A percentile compares a stretch with the other conserved stretches of the same genome.
phyloP scores from a whole-genome alignment of 1,284 basidiomycete species.

The Microbotryum scabiosae region DNA sequence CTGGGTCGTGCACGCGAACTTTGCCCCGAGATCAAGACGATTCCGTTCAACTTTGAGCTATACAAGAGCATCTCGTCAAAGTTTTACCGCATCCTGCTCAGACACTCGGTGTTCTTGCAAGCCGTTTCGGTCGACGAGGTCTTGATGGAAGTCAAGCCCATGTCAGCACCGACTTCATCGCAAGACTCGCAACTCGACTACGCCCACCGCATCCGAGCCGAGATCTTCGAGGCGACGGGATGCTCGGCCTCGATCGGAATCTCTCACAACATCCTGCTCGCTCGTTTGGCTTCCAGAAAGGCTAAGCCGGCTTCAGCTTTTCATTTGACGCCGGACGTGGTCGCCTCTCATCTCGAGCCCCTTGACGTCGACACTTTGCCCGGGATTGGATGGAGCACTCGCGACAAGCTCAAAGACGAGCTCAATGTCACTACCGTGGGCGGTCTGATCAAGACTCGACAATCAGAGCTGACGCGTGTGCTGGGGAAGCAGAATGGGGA shows the following conservation, averaged over 20 bases:
- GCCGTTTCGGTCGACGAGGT: conserved; percentile 96
- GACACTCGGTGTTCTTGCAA: conserved; percentile 80
- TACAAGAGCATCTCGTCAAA: conserved; percentile 42
- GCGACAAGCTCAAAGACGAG: conserved; percentile 55
- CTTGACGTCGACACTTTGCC: conserved; percentile 80
- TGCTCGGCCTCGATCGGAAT: conserved; percentile 82
- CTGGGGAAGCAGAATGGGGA: conserved; percentile 77
- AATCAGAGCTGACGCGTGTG: conserved; percentile 36
- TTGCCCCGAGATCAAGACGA: conserved; percentile 64
- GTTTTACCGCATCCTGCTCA: conserved; percentile 87
- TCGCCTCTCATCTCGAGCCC: conserved; percentile 56
- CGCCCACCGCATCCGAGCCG: conserved; percentile 68
- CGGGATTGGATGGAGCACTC: conserved; percentile 61
- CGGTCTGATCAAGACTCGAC: conserved; percentile 49
- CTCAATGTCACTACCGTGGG: conserved; percentile 65
- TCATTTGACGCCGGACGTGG: conserved; percentile 55
- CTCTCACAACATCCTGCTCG: conserved; percentile 80
- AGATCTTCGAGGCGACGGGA: conserved; percentile 64
- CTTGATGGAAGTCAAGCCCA: conserved; percentile 71
- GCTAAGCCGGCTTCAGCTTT: conserved; percentile 84
- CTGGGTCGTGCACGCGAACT: conserved; percentile 73
- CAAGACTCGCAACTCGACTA: conserved; percentile 57
- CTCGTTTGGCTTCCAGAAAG: conserved; percentile 77
- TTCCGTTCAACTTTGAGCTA: conserved; percentile 78
- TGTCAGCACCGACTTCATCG: conserved; percentile 41